Percentiles rank a stretch among this genome's conserved stretches.
phyloP scores from a whole-genome alignment of 2,329 filamentous ascomycete species.

The Nakataea oryzae region DNA sequence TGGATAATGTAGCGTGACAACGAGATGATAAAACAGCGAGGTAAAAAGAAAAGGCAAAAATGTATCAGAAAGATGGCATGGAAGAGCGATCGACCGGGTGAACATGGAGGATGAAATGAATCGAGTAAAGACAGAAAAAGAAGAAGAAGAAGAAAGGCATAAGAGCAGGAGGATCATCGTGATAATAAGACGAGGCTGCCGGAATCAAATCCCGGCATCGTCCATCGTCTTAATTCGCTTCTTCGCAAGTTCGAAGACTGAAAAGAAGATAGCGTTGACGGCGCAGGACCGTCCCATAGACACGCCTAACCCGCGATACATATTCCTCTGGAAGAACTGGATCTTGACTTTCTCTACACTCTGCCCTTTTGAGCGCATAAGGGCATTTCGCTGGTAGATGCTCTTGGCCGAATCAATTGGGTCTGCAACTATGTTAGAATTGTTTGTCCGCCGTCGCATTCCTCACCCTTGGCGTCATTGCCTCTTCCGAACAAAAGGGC shows the following conservation, averaged over 20 bases:
- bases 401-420: constrained; percentile 77
- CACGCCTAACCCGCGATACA: constrained; percentile 76
- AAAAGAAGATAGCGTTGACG: constrained; percentile 85
- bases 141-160: not conserved
- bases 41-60: not conserved
- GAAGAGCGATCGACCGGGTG: not conserved
- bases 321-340: constrained; percentile 63
- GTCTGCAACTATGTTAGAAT: constrained; percentile 30
- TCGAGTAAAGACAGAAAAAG: not conserved
- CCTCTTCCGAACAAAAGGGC: not conserved
- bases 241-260: constrained; percentile 76
- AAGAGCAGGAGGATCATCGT: not conserved
- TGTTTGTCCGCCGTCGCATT: constrained; percentile 5
- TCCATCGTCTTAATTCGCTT: constrained; percentile 49
- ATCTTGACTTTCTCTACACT: constrained; percentile 61
- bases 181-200: not conserved
- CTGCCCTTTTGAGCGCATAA: constrained; percentile 58
- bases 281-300: constrained; percentile 75
- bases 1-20: not conserved
- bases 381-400: constrained; percentile 73
- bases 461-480: not conserved
- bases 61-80: not conserved
- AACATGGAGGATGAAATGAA: not conserved
- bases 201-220: constrained; percentile 17
- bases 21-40: not conserved